Percentiles rank a stretch among this genome's conserved stretches.
Conservation (phyloP, 2,329 filamentous ascomycete species). For the Raffaelea ambrosiae region DNA sequence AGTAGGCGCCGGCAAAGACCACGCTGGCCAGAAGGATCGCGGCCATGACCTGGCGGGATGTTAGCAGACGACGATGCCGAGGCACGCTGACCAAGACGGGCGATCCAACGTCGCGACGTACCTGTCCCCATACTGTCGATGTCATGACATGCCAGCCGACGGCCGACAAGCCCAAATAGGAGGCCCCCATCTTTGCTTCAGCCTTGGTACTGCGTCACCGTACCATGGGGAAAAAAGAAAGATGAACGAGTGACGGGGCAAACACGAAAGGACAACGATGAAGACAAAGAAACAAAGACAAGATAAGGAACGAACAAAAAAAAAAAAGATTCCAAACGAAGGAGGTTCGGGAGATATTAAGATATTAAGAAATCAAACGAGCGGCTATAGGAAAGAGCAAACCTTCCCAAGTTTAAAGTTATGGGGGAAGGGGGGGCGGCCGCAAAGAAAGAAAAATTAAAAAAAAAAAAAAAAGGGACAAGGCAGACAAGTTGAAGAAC, state of each 20-base stretch:
- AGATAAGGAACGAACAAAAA: neutral
- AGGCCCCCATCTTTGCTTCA: constrained; percentile 5
- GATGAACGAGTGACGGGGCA: neutral
- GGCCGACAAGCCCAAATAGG: constrained; percentile 9
- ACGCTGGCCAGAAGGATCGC: constrained; percentile 3
- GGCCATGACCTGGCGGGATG: neutral
- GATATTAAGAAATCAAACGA: too few species aligned
- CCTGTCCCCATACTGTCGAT: constrained; percentile 7
- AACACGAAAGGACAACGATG: too few species aligned
- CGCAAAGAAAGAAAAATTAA: too few species aligned
- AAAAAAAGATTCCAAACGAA: neutral
- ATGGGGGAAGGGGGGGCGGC: too few species aligned
- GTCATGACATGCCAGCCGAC: constrained; percentile 11
- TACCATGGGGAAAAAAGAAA: neutral
- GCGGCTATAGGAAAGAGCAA: too few species aligned
- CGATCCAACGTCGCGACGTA: neutral
- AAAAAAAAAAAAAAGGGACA: neutral
- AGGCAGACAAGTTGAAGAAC: neutral
- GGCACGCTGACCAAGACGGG: too few species aligned
- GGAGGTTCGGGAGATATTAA: too few species aligned
- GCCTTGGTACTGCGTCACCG: neutral
- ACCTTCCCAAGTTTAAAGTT: too few species aligned
- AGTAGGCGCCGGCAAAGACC: constrained; percentile 2
- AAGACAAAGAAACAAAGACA: too few species aligned
- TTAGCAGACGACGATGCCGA: too few species aligned